Percentiles rank a stretch among this genome's conserved stretches.
phyloP scores from a whole-genome alignment of 306 rosid species.

The Prunus dulcis region DNA sequence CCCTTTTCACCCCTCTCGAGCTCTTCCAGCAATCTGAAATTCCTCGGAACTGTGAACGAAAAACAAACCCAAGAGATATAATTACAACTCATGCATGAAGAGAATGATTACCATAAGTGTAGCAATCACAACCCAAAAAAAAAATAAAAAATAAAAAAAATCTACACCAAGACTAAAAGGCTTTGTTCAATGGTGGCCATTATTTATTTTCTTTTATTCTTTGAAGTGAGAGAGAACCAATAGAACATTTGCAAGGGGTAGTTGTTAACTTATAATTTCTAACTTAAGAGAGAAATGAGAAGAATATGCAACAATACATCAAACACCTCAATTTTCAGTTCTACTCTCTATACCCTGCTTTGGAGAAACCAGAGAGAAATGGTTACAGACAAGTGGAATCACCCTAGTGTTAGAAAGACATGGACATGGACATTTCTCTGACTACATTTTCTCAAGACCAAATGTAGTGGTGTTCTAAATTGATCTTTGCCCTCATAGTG shows the following conservation, averaged over 20 bases:
- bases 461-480: background rate
- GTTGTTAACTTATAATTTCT: background rate
- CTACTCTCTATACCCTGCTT: background rate
- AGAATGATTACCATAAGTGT: background rate
- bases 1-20: constrained; percentile 99
- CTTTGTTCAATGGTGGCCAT: background rate
- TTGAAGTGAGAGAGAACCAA: background rate
- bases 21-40: constrained; percentile 91
- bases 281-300: background rate
- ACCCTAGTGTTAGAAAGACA: background rate
- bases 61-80: background rate
- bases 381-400: background rate
- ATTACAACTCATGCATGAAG: background rate
- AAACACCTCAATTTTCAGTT: background rate
- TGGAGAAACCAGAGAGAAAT: background rate
- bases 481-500: background rate
- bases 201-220: background rate
- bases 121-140: background rate
- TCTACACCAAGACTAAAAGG: background rate
- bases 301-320: background rate
- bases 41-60: constrained; percentile 77
- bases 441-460: background rate
- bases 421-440: background rate
- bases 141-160: background rate
- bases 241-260: background rate